A percentile compares a stretch with the other conserved stretches of the same genome.
These are phyloP conservation scores for Penicillium palitans DNA, from an alignment of 2,329 filamentous ascomycete genomes.

Conservation along the genomic window DNA sequence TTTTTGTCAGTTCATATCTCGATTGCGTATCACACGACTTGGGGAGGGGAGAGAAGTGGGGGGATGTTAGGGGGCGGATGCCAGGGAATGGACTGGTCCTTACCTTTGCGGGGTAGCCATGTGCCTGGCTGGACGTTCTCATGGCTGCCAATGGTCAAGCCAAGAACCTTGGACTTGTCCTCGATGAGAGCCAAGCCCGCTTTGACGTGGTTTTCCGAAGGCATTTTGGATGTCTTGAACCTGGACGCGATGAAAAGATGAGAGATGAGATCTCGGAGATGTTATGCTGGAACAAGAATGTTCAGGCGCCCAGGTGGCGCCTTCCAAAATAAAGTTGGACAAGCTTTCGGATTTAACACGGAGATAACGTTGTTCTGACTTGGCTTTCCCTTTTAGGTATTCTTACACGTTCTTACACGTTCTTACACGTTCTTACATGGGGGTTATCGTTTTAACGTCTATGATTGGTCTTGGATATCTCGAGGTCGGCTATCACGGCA, in stretches of 20 bases:
- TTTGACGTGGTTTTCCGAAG: slow-evolving; percentile 16
- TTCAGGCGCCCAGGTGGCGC: not conserved
- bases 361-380: not conserved
- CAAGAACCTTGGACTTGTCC: slow-evolving; percentile 37
- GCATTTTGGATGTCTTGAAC: slow-evolving; percentile 14
- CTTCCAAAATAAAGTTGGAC: slow-evolving; percentile 2
- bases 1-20: not conserved
- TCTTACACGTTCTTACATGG: no score
- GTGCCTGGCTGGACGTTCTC: slow-evolving; percentile 31
- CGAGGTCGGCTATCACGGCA: not conserved
- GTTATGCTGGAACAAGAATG: not conserved
- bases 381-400: not conserved
- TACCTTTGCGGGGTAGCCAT: slow-evolving; percentile 36
- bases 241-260: not conserved
- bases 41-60: not conserved
- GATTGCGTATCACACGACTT: not conserved
- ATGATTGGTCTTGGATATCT: not conserved
- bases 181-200: slow-evolving; percentile 29
- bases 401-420: not conserved
- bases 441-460: not conserved
- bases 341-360: slow-evolving; percentile 9
- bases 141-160: slow-evolving; percentile 31
- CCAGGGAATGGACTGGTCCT: no score
- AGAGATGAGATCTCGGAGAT: not conserved
- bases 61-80: no score